phyloP scores from a whole-genome alignment of 345 rosid species.

The Microthlaspi erraticum region DNA sequence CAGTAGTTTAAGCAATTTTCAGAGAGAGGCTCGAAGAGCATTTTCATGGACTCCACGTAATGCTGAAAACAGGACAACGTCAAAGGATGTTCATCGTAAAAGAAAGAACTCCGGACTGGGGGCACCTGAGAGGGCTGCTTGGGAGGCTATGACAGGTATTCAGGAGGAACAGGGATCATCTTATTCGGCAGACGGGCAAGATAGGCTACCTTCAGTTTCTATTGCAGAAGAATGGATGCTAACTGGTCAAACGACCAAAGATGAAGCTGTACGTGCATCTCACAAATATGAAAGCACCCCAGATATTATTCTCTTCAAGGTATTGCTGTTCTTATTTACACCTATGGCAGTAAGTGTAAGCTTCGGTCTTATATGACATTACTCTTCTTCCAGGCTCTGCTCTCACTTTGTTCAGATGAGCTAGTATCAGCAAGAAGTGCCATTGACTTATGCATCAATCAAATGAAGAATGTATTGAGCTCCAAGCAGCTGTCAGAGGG shows the following conservation, averaged over 20 bases:
- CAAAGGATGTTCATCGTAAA: slow-evolving; percentile 84
- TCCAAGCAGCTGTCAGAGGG: slow-evolving; percentile 80
- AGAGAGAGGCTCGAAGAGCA: slow-evolving; percentile 95
- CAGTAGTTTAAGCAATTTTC: slow-evolving; percentile 87
- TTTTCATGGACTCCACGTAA: slow-evolving; percentile 97
- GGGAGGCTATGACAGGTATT: slow-evolving; percentile 98
- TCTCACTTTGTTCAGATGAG: slow-evolving; percentile 90
- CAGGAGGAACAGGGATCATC: slow-evolving; percentile 75
- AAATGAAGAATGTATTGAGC: slow-evolving; percentile 83
- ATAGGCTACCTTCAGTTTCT: slow-evolving; percentile 84
- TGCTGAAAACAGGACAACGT: slow-evolving; percentile 69
- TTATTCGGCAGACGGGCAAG: slow-evolving; percentile 74
- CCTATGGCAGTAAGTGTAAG: slow-evolving; percentile 7
- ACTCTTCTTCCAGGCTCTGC: slow-evolving; percentile 73
- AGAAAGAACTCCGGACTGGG: slow-evolving; percentile 85
- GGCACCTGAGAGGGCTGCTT: slow-evolving; percentile 83
- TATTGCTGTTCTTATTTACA: slow-evolving; percentile 43
- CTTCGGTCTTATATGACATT: slow-evolving; percentile 24
- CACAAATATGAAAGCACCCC: slow-evolving; percentile 95
- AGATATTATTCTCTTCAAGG: slow-evolving; percentile 92
- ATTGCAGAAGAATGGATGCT: slow-evolving; percentile 97
- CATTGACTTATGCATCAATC: slow-evolving; percentile 76
- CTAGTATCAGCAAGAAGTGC: slow-evolving; percentile 84
- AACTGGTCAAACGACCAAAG: slow-evolving; percentile 76
- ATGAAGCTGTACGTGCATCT: slow-evolving; percentile 79